Percentiles rank a stretch among this genome's conserved stretches.
Conservation (phyloP, 306 rosid species). For the Pueraria montana region DNA sequence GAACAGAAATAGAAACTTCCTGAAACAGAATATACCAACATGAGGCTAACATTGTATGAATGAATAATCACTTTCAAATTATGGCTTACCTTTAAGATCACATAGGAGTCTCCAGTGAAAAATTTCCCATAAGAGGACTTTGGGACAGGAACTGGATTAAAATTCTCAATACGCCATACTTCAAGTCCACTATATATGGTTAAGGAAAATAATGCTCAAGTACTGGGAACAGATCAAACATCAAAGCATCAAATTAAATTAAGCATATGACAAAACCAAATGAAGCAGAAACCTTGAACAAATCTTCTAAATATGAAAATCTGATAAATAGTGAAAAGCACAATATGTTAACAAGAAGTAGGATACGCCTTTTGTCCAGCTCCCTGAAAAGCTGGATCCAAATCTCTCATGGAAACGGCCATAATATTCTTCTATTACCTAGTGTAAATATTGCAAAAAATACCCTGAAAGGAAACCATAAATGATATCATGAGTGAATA, state of each 20-base stretch:
- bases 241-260: slow-evolving; percentile 25
- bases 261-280: slow-evolving; percentile 21
- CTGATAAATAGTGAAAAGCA: slow-evolving; percentile 32
- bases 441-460: slow-evolving; percentile 42
- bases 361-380: slow-evolving; percentile 99
- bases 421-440: slow-evolving; percentile 57
- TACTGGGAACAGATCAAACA: slow-evolving; percentile 24
- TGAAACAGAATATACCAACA: slow-evolving; percentile 23
- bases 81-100: slow-evolving; percentile 79
- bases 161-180: slow-evolving; percentile 93
- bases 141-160: slow-evolving; percentile 70
- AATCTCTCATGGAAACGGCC: slow-evolving; percentile 94
- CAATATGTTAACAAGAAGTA: slow-evolving; percentile 52
- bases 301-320: background rate
- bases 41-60: slow-evolving; percentile 33
- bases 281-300: slow-evolving; percentile 14
- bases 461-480: slow-evolving; percentile 54
- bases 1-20: slow-evolving; percentile 25
- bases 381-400: slow-evolving; percentile 91
- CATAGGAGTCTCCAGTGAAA: slow-evolving; percentile 87
- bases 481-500: slow-evolving; percentile 18
- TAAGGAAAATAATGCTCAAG: slow-evolving; percentile 58
- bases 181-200: slow-evolving; percentile 79
- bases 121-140: slow-evolving; percentile 80
- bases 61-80: slow-evolving; percentile 12